Evolutionary conservation across 768 basidiomycete species (phyloP).

Genomic region (Auriscalpium vulgare): DNA sequence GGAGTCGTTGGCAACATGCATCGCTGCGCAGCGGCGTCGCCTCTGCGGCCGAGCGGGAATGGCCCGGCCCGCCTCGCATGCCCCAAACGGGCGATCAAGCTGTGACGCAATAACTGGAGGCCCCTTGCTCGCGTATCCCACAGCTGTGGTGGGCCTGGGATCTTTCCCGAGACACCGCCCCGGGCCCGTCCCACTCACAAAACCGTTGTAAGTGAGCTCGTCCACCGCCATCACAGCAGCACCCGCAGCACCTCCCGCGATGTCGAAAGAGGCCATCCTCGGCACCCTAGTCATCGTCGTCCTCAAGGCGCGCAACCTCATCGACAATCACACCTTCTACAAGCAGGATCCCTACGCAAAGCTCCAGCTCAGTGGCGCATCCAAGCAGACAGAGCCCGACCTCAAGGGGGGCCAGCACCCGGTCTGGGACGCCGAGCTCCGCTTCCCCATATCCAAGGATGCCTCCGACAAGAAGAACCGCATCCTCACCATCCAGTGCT

Average conservation of each 20-base stretch:
- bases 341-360: constrained; percentile 88
- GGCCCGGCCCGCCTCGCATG: too few species aligned
- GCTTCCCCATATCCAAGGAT: constrained; percentile 65
- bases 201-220: too few species aligned
- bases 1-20: too few species aligned
- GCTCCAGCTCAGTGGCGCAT: constrained; percentile 47
- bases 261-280: constrained; percentile 25
- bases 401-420: constrained; percentile 90
- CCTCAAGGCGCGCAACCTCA: constrained; percentile 76
- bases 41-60: too few species aligned
- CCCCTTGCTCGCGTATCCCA: too few species aligned
- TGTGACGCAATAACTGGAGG: too few species aligned
- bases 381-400: constrained; percentile 65
- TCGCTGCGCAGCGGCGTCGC: too few species aligned
- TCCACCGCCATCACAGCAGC: too few species aligned
- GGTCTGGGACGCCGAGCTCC: constrained; percentile 85
- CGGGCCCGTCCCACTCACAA: too few species aligned
- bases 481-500: constrained; percentile 69
- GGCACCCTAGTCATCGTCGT: constrained; percentile 83
- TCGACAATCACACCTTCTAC: constrained; percentile 77
- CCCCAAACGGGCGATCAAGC: too few species aligned
- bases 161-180: too few species aligned
- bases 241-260: neutral
- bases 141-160: too few species aligned
- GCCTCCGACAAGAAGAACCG: constrained; percentile 39